Conservation (phyloP, 345 rosid species). For the Linum tenue region DNA sequence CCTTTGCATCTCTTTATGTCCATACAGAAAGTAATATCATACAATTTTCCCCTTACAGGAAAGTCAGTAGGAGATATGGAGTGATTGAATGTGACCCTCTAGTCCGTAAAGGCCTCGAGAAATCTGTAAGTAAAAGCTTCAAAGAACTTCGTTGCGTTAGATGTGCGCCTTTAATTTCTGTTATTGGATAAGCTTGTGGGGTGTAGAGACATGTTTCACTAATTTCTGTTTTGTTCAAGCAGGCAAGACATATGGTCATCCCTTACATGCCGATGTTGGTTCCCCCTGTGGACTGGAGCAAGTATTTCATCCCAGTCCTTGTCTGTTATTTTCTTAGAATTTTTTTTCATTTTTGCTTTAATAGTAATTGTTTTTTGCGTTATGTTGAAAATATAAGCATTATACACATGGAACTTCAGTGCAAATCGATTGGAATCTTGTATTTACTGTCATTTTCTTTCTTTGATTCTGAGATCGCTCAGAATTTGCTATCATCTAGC, state of each 20-base stretch:
- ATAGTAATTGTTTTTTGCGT: too few species aligned
- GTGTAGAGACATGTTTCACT: constrained; percentile 12
- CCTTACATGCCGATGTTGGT: constrained; percentile 98
- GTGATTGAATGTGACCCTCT: constrained; percentile 89
- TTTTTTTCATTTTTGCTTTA: not conserved
- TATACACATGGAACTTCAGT: too few species aligned
- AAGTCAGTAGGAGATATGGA: constrained; percentile 71
- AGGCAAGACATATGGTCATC: constrained; percentile 98
- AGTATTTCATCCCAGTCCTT: constrained; percentile 30
- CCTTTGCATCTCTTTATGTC: constrained; percentile 12
- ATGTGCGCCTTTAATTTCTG: not conserved
- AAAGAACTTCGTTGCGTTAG: constrained; percentile 1
- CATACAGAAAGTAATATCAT: not conserved
- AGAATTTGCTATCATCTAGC: not conserved
- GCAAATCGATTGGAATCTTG: not conserved
- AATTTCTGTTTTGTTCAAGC: constrained; percentile 23
- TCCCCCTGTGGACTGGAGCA: constrained; percentile 87
- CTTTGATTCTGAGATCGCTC: not conserved
- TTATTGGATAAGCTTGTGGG: not conserved
- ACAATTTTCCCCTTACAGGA: constrained; percentile 38
- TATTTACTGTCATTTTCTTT: too few species aligned
- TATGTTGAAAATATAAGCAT: too few species aligned
- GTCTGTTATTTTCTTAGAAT: not conserved
- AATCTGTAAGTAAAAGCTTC: constrained; percentile 49
- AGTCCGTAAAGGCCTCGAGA: constrained; percentile 76